Base-by-base conservation (phyloP, 768 basidiomycete genomes). In the Amanita inopinata region DNA sequence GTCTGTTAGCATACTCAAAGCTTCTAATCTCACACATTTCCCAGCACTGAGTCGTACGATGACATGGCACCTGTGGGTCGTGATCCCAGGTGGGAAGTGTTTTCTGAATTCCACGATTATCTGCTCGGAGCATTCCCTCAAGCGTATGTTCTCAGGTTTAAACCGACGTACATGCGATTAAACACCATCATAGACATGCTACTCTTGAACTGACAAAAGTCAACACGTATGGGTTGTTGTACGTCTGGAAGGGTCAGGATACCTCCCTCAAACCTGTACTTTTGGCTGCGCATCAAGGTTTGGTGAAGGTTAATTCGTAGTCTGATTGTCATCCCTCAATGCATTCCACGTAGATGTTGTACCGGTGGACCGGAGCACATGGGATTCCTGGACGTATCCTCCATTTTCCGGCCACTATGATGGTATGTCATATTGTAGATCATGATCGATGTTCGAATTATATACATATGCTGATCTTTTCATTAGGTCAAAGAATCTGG, bases 171-270 rank as follows among this genome's bases (percentile, higher is more conserved):
- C 5, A 33, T 22, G 7, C 33, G 15, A 14, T 18, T 7, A 33
- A 23, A 42, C n/a, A 24, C 3, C 14, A 18, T 6, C 25, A 8
- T 18, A 85, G 81, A 8, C 78, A 84, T 56, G 36, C 64, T n/a
- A 69, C 58, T 6, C 65, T 88, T 33, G 53, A 67, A 22, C 66
- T 83, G 46, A 78, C 77, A 6, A 79, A 76, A 50, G 75, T 91
- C 51, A 87, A 88, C 56, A 83, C 76, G 0, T 84, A 83, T 50
- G 86, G 75, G 0, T 66, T 88, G n/a, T 57, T 85, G 5, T 84
- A 75, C 54, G 72, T 76, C 37, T 88, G 85, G 84, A 62, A 69
- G 40, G 86, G 85, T 1, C 69, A 72, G 3, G 68, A 85, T 49
- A 45, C 57, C 8, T 60, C 65, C 0, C 63, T 83, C n/a, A 83